phyloP scores from a whole-genome alignment of 495 filamentous ascomycete species.

The Cladorrhinum samala region DNA sequence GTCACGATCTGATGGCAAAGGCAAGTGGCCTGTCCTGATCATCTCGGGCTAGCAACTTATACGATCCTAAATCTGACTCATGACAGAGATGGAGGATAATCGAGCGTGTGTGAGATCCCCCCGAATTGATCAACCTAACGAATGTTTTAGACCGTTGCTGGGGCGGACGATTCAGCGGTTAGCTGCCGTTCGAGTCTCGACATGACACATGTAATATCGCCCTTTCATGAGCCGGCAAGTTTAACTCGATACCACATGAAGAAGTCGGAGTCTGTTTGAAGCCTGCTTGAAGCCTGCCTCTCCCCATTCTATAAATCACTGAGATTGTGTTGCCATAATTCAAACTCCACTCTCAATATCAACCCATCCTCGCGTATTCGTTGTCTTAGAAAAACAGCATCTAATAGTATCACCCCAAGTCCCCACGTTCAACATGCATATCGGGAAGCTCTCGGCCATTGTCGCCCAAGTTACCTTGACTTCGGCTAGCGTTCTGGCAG shows the following conservation, averaged over 20 bases:
- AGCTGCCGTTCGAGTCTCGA: neutral
- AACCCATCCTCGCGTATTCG: too few species aligned
- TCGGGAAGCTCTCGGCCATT: constrained; percentile 13
- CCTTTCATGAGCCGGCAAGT: too few species aligned
- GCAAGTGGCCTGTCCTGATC: neutral
- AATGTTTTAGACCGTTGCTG: neutral
- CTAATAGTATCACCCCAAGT: too few species aligned
- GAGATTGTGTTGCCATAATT: too few species aligned
- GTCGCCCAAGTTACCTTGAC: constrained; percentile 9
- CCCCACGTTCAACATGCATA: constrained; percentile 9
- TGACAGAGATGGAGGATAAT: neutral
- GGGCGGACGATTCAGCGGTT: neutral
- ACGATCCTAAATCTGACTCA: neutral
- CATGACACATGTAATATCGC: neutral
- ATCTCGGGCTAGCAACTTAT: neutral
- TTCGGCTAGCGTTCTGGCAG: constrained; percentile 8
- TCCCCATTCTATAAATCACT: neutral
- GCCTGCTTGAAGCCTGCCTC: too few species aligned
- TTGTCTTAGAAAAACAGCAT: too few species aligned
- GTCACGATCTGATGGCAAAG: neutral
- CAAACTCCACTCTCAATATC: too few species aligned
- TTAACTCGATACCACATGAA: too few species aligned
- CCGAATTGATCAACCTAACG: neutral
- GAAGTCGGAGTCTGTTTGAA: neutral
- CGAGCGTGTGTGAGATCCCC: too few species aligned